These are phyloP conservation scores for Pelargonium australe DNA, from an alignment of 441 rosid species.

Conservation along the genomic window DNA sequence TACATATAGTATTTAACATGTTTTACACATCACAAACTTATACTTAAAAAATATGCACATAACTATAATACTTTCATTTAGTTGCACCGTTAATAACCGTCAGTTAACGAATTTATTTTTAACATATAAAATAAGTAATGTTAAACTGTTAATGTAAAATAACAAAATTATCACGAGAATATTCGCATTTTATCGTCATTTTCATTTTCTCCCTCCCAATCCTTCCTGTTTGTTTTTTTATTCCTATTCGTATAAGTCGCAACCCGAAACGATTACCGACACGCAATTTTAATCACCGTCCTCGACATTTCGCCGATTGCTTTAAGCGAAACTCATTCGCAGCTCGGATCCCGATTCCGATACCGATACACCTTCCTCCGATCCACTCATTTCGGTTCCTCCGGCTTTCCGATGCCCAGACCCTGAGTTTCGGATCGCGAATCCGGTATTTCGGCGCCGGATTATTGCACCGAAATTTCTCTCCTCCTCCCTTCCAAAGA, in stretches of 20 bases:
- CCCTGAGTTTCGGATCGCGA: neutral
- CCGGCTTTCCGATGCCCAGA: neutral
- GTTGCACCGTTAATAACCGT: too few relatives aligned
- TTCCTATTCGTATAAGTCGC: neutral
- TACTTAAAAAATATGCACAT: too few relatives aligned
- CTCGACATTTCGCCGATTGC: slow-evolving; percentile 1
- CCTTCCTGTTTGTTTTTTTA: too few relatives aligned
- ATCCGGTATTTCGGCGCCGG: slow-evolving; percentile 5
- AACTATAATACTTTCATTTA: too few relatives aligned
- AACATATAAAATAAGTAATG: too few relatives aligned
- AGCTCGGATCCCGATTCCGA: neutral
- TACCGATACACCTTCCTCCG: neutral
- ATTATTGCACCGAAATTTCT: neutral
- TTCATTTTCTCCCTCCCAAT: too few relatives aligned
- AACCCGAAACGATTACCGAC: slow-evolving; percentile 6
- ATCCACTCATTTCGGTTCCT: neutral
- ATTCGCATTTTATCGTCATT: too few relatives aligned
- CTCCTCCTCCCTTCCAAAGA: neutral
- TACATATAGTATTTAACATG: too few relatives aligned
- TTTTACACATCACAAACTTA: too few relatives aligned
- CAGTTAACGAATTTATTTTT: too few relatives aligned
- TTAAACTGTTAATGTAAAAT: too few relatives aligned
- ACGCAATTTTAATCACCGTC: neutral
- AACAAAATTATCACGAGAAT: too few relatives aligned
- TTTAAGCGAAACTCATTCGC: neutral